Evolutionary conservation across 176 grass and related monocot species (phyloP).

Genomic region (Neostapfia colusana): DNA sequence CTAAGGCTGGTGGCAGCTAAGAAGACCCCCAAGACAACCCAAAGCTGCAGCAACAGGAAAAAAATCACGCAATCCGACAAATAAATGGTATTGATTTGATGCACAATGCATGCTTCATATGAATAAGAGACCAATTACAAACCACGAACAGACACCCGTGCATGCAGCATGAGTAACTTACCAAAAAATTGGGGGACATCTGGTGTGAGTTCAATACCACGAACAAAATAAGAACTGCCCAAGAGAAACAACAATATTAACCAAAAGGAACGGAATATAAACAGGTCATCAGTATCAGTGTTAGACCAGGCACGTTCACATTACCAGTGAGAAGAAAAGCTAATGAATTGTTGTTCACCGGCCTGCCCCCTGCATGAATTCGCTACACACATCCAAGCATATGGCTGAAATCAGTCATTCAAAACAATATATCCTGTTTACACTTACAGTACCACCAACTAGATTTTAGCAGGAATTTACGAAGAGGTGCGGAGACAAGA

Average conservation of each 20-base stretch:
- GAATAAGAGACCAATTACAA: constrained; percentile 6
- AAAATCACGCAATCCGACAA: constrained; percentile 19
- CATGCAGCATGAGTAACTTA: constrained; percentile 34
- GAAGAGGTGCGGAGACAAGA: not conserved
- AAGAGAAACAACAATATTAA: constrained; percentile 16
- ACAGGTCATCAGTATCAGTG: constrained; percentile 1
- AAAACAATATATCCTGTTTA: not conserved
- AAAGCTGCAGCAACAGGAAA: constrained; percentile 59
- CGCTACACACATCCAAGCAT: constrained; percentile 43
- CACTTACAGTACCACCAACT: not conserved
- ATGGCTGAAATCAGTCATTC: constrained; percentile 23
- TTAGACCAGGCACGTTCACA: not conserved
- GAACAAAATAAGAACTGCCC: constrained; percentile 84
- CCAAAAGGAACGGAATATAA: constrained; percentile 1
- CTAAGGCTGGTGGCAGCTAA: constrained; percentile 81
- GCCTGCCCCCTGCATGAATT: constrained; percentile 68
- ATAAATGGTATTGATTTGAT: not conserved
- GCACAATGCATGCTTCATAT: constrained; percentile 1
- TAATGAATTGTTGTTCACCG: constrained; percentile 78
- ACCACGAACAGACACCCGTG: not conserved
- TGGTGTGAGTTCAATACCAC: constrained; percentile 97
- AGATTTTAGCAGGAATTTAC: constrained; percentile 29
- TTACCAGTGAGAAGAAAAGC: constrained; percentile 95
- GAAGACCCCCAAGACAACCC: constrained; percentile 87
- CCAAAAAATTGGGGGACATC: constrained; percentile 85